These are phyloP conservation scores for Leptomonas pyrrhocoris DNA, from an alignment of 208 protist species.

Conservation along the genomic window DNA sequence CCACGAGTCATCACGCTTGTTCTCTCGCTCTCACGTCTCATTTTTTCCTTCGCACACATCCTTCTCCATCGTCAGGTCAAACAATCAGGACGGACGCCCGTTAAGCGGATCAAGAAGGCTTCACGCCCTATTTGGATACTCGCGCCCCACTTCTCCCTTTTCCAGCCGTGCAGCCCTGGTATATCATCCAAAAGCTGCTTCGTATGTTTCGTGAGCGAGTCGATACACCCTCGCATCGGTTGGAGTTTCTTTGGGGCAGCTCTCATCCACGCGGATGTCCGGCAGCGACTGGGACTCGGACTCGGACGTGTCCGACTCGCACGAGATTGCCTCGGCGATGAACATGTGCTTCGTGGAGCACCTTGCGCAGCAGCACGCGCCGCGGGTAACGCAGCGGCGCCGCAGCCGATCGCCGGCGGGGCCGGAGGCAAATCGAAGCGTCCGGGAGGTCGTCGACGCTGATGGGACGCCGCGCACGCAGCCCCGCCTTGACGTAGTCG, in stretches of 20 bases:
- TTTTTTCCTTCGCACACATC: not conserved
- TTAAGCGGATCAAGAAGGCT: no score
- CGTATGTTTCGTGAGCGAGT: no score
- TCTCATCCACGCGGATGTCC: conserved; percentile 10
- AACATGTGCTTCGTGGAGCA: conserved; percentile 21
- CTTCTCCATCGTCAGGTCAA: not conserved
- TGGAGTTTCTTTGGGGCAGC: no score
- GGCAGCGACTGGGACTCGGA: conserved; percentile 23
- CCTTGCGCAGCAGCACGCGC: not conserved
- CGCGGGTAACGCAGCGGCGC: conserved; percentile 23
- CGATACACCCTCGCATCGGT: no score
- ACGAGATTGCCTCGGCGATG: conserved; percentile 8
- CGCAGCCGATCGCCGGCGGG: conserved; percentile 3
- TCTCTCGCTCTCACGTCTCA: not conserved
- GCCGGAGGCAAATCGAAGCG: not conserved
- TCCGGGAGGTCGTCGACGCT: not conserved
- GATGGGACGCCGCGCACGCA: conserved; percentile 8
- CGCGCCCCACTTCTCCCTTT: no score
- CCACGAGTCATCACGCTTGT: not conserved
- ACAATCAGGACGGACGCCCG: no score
- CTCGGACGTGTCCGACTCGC: conserved; percentile 5
- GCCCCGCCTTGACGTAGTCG: conserved; percentile 14
- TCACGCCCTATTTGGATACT: no score
- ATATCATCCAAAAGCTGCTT: no score
- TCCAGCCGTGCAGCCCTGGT: no score